Evolutionary conservation across 164 flowering plant genomes (phyloP).

Genomic region (Stephania yunnanensis): DNA sequence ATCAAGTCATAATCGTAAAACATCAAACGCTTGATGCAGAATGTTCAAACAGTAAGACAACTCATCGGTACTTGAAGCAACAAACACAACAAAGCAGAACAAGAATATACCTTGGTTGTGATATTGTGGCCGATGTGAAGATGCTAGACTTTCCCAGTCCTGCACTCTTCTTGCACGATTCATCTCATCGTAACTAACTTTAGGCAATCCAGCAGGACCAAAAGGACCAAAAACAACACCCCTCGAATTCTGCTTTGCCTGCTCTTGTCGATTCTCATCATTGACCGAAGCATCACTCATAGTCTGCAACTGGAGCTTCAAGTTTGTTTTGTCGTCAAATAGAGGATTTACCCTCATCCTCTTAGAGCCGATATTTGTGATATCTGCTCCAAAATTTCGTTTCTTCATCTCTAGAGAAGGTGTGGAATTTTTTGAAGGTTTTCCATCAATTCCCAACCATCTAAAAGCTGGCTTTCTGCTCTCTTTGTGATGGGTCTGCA

Average conservation of each 20-base stretch:
- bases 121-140: conserved; percentile 64
- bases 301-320: conserved; percentile 16
- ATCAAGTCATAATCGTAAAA: background rate
- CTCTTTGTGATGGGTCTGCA: conserved; percentile 68
- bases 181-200: conserved; percentile 22
- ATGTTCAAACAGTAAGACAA: background rate
- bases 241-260: conserved; percentile 25
- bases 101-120: conserved; percentile 72
- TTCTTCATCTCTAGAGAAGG: conserved; percentile 35
- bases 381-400: conserved; percentile 71
- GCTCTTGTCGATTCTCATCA: conserved; percentile 19
- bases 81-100: background rate
- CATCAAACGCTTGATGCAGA: background rate
- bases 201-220: conserved; percentile 44
- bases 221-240: conserved; percentile 80
- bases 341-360: conserved; percentile 32
- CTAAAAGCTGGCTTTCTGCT: conserved; percentile 81
- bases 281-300: conserved; percentile 27
- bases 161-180: conserved; percentile 22
- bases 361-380: conserved; percentile 54
- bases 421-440: conserved; percentile 12
- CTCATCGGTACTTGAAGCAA: background rate
- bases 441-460: conserved; percentile 67
- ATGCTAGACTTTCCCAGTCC: conserved; percentile 67
- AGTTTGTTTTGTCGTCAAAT: conserved; percentile 15